Conservation (phyloP, 331 rosid species). For the Quercus phellos region DNA sequence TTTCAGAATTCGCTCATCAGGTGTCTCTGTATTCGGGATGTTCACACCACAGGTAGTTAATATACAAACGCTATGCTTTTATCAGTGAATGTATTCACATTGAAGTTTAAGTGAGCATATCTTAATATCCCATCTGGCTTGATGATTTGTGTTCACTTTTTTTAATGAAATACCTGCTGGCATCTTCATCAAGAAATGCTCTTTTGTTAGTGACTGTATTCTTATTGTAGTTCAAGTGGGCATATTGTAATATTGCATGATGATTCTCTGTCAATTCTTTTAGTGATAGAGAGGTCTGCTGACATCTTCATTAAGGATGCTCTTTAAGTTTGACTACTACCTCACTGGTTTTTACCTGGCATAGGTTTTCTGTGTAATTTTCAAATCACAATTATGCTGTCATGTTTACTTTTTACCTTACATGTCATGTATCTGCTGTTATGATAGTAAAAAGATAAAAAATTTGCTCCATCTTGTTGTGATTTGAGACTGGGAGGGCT, state of each 20-base stretch:
- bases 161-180: background rate
- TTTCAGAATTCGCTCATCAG: slow-evolving; percentile 58
- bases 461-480: no score
- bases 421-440: background rate
- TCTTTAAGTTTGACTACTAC: background rate
- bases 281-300: background rate
- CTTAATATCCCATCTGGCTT: slow-evolving; percentile 1
- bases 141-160: slow-evolving; percentile 8
- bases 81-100: background rate
- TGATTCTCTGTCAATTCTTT: slow-evolving; percentile 5
- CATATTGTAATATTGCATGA: slow-evolving; percentile 1
- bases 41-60: slow-evolving; percentile 82
- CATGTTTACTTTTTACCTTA: background rate
- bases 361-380: background rate
- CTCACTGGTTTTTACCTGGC: background rate
- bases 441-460: background rate
- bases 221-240: background rate
- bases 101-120: background rate
- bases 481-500: no score
- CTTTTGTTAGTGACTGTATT: background rate
- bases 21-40: slow-evolving; percentile 87
- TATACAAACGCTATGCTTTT: background rate
- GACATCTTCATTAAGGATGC: background rate
- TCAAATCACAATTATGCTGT: background rate
- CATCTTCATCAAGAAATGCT: background rate